phyloP scores from a whole-genome alignment of 1,284 basidiomycete species.

The Psilocybe mexicana region DNA sequence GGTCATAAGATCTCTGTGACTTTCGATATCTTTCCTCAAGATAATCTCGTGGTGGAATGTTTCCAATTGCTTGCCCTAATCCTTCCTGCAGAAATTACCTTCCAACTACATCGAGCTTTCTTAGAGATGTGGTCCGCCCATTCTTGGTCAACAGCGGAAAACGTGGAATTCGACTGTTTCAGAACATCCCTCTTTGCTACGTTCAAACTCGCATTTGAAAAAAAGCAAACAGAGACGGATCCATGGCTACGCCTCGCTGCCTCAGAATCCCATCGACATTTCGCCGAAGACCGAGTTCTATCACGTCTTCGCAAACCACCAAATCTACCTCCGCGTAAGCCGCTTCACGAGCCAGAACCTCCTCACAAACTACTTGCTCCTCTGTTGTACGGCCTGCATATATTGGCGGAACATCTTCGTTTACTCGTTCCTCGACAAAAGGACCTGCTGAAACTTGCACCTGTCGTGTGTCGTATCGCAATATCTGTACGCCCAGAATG shows the following conservation, averaged over 20 bases:
- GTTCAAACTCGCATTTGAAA: slow-evolving; percentile 44
- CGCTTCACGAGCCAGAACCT: slow-evolving; percentile 24
- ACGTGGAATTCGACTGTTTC: slow-evolving; percentile 59
- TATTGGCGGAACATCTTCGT: slow-evolving; percentile 71
- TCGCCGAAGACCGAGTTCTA: slow-evolving; percentile 61
- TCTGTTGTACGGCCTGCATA: slow-evolving; percentile 72
- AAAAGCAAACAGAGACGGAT: slow-evolving; percentile 19
- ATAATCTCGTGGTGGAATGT: slow-evolving; percentile 57
- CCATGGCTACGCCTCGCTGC: slow-evolving; percentile 35
- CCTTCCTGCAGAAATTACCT: slow-evolving; percentile 55
- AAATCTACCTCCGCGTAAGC: slow-evolving; percentile 23
- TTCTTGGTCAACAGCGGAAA: slow-evolving; percentile 41
- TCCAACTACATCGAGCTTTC: slow-evolving; percentile 57
- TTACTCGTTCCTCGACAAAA: slow-evolving; percentile 54
- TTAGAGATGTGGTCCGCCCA: slow-evolving; percentile 54
- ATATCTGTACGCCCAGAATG: slow-evolving; percentile 72
- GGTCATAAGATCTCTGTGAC: slow-evolving; percentile 46
- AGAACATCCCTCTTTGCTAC: slow-evolving; percentile 48
- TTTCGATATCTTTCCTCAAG: slow-evolving; percentile 51
- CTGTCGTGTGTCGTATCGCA: slow-evolving; percentile 70
- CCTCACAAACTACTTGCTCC: slow-evolving; percentile 49
- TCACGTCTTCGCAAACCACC: slow-evolving; percentile 45
- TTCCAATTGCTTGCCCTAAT: slow-evolving; percentile 63
- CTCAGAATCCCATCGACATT: slow-evolving; percentile 42
- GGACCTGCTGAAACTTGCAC: slow-evolving; percentile 60